These are phyloP conservation scores for Hygrophoropsis aurantiaca DNA, from an alignment of 768 basidiomycete genomes.

Conservation along the genomic window DNA sequence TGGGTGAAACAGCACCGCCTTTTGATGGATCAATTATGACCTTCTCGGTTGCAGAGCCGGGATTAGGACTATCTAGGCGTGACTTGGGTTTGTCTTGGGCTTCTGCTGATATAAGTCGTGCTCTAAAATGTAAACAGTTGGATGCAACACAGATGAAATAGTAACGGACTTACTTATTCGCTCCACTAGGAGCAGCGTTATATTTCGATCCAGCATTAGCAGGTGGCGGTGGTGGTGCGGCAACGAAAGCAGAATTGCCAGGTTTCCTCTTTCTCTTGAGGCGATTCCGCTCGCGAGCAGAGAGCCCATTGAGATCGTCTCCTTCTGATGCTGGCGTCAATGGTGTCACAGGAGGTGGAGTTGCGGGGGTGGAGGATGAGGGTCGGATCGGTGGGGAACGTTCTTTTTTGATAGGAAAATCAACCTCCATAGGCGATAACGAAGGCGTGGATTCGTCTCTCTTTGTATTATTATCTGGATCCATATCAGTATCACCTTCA, in stretches of 20 bases:
- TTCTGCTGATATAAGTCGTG: slow-evolving; percentile 70
- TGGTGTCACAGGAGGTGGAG: slow-evolving; percentile 49
- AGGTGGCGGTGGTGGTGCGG: slow-evolving; percentile 61
- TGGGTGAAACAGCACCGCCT: slow-evolving; percentile 82
- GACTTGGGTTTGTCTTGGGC: slow-evolving; percentile 50
- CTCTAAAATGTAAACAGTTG: slow-evolving; percentile 41
- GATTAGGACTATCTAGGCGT: slow-evolving; percentile 58
- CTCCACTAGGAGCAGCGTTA: slow-evolving; percentile 53
- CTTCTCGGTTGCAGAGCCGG: slow-evolving; percentile 50
- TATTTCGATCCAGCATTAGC: slow-evolving; percentile 63
- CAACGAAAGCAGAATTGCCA: slow-evolving; percentile 81
- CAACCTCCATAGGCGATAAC: slow-evolving; percentile 47
- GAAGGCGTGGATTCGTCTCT: slow-evolving; percentile 34
- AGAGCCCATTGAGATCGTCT: slow-evolving; percentile 57
- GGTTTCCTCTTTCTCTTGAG: slow-evolving; percentile 93
- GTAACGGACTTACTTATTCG: slow-evolving; percentile 51
- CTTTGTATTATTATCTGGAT: slow-evolving; percentile 39
- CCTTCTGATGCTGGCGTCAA: slow-evolving; percentile 38
- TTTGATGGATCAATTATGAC: slow-evolving; percentile 79
- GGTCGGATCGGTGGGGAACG: slow-evolving; percentile 42
- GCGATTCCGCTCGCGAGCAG: slow-evolving; percentile 90
- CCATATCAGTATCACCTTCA: slow-evolving; percentile 50
- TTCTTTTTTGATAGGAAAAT: slow-evolving; percentile 39
- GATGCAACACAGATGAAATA: neutral
- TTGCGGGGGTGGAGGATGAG: slow-evolving; percentile 43